Conservation (phyloP, 1,139 yeast genomes). For the Yamadazyma sp. region DNA sequence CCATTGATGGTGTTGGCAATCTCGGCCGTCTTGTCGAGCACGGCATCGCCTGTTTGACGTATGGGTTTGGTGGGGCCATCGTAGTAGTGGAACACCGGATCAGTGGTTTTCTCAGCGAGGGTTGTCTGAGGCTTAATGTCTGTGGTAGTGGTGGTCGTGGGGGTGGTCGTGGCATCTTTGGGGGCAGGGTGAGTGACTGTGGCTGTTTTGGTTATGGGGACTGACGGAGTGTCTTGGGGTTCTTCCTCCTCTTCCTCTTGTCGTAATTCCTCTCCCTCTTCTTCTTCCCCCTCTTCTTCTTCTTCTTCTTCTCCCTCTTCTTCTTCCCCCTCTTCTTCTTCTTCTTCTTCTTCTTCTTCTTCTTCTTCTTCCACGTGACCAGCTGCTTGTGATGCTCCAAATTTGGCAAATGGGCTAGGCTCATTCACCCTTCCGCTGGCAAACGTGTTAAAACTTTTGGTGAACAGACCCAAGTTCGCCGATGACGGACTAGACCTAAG, state of each 20-base stretch:
- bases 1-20: constrained; percentile 22
- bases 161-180: not conserved
- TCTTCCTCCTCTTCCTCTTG: constrained; percentile 6
- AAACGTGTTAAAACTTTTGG: constrained; percentile 1
- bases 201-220: too few relatives aligned
- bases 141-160: constrained; percentile 1
- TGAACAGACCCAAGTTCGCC: constrained; percentile 3
- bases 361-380: constrained; percentile 1
- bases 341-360: constrained; percentile 2
- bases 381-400: not conserved
- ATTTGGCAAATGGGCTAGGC: constrained; percentile 13
- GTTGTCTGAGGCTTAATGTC: too few relatives aligned
- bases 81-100: constrained; percentile 12
- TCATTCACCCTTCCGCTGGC: constrained; percentile 1
- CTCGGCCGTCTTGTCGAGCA: constrained; percentile 15
- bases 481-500: not conserved
- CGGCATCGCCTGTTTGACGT: constrained; percentile 4
- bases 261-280: constrained; percentile 3
- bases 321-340: constrained; percentile 5
- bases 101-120: constrained; percentile 1
- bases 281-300: constrained; percentile 3
- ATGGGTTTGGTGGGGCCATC: constrained; percentile 8
- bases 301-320: not conserved
- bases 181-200: too few relatives aligned
- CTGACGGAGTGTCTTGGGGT: too few relatives aligned